Conservation (phyloP, 2,329 filamentous ascomycete species). For the Davidsoniella neocaledoniae region DNA sequence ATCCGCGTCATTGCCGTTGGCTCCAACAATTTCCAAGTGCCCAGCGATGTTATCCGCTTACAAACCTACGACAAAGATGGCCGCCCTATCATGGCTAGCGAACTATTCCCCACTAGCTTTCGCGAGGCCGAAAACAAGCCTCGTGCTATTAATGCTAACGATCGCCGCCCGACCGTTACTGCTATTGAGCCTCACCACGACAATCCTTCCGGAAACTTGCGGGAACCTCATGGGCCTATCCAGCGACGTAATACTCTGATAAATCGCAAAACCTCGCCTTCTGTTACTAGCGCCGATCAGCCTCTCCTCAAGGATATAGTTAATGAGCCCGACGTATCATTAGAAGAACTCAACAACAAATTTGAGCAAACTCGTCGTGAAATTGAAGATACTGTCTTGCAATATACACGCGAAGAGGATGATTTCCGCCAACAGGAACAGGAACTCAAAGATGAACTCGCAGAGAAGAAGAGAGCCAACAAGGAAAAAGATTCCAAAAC, state of each 20-base stretch:
- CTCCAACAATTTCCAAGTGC: conserved; percentile 79
- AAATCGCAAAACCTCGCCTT: conserved; percentile 60
- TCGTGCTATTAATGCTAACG: conserved; percentile 23
- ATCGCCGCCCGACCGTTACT: conserved; percentile 30
- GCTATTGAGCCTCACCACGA: conserved; percentile 38
- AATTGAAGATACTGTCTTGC: conserved; percentile 58
- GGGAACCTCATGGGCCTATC: conserved; percentile 15
- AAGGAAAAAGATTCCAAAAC: conserved; percentile 88
- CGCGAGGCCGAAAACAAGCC: conserved; percentile 32
- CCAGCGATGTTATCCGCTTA: conserved; percentile 70
- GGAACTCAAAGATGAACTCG: conserved; percentile 59
- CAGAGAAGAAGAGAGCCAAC: conserved; percentile 57
- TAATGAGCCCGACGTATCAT: conserved; percentile 45
- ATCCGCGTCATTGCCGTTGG: conserved; percentile 86
- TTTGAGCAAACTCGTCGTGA: conserved; percentile 70
- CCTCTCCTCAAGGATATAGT: conserved; percentile 22
- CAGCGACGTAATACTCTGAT: conserved; percentile 35
- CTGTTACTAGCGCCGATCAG: conserved; percentile 40
- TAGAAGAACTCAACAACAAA: conserved; percentile 64
- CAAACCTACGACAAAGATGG: conserved; percentile 55
- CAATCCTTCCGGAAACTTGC: not conserved
- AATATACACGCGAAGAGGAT: conserved; percentile 54
- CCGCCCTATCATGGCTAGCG: conserved; percentile 40
- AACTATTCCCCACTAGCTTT: conserved; percentile 39
- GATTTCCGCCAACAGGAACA: conserved; percentile 50